Base-by-base conservation (phyloP, 352 stramenopile genomes). In the Pelagophyceae sp. region DNA sequence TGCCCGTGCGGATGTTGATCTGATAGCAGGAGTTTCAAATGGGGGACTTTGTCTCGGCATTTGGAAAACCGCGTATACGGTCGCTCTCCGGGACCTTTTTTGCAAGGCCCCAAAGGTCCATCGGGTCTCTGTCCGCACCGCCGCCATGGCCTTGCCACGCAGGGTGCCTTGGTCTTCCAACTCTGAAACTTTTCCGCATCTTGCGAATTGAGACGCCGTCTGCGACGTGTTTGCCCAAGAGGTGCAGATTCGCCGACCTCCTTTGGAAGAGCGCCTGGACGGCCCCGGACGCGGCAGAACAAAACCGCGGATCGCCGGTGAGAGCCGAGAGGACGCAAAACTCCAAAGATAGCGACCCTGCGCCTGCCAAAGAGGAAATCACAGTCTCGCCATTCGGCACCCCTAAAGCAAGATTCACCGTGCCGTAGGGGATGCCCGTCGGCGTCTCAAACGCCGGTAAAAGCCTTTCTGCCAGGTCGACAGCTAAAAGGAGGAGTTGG, bases 311-410 rank as follows among this genome's bases (percentile, higher is more conserved):
- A 37, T 95, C 83, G 31, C 84, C 85, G 11, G 86, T 93, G 0
- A 95, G 84, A 19, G 91, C 83, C n/a, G 91, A 97, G 15, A 99
- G 87, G 45, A 98, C 88, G 25, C 92, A 89, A 75, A 99, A 95
- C 86, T 99, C 96, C 25, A 99, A 86, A 0, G 96, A 84, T n/a
- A 98, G 83, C 37, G 94, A 98, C 0, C 95, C 95, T 2, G 92
- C 95, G 3, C 94, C 96, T 2, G 96, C 96, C 0, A 96, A 90
- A 80, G 92, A 98, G 27, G 96, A 96, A 69, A 97, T 83, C n/a
- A 89, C 85, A 1, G 95, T 98, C 86, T 99, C 95, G 58, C 82
- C 90, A 31, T 81, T 78, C 0, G 95, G 95, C 33, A 99, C 90
- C 27, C 91, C 91, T 75, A 83, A 69, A 2, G 91, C 81, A 32